Base-by-base conservation (phyloP, 1,139 yeast species). In the Nakaseomyces sp. region DNA sequence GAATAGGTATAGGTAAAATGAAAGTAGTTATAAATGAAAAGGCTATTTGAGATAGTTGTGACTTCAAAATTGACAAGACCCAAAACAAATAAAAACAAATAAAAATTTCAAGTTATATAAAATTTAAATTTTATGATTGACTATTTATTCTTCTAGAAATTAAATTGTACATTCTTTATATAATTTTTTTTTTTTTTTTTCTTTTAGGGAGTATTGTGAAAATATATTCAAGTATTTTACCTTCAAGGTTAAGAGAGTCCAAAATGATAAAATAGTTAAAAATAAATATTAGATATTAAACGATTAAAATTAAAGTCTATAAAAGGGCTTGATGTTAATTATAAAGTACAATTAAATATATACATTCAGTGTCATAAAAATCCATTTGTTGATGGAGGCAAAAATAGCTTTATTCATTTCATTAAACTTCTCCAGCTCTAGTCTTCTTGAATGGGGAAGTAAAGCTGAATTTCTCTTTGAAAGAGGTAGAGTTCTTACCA, bases 391-490 rank as follows among this genome's bases (percentile, higher is more conserved):
- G n/a, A n/a, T n/a, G 12, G 10, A n/a, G 5, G 10, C 6, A 26
- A 26, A 26, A n/a, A 22, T 6, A 22, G 25, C 25, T 22, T 22
- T 22, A 22, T 22, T 22, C 25, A n/a, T n/a, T n/a, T 30, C 17
- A 30, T 32, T 32, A 32, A 10, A 19, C 36, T 19, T 32, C 36
- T 8, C 24, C 24, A 8, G 36, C 15, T 15, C 8, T 32, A 12
- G 24, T 32, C 18, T 18, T 32, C 24, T 35, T 35, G 38, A 35
- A 35, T 20, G 38, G 38, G 1, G 28, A 35, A 20, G 26, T 20
- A 13, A 35, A 20, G n/a, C 7, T 35, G 17, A 35, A 20, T 5
- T 35, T 35, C 5, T 16, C 18, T 5, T 20, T 20, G n/a, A 22
- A 35, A n/a, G 17, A n/a, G 15, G 26, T 20, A 12, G 18, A n/a